Evolutionary conservation across 179 eudicot species (phyloP).

Genomic region (Silene noctiflora): DNA sequence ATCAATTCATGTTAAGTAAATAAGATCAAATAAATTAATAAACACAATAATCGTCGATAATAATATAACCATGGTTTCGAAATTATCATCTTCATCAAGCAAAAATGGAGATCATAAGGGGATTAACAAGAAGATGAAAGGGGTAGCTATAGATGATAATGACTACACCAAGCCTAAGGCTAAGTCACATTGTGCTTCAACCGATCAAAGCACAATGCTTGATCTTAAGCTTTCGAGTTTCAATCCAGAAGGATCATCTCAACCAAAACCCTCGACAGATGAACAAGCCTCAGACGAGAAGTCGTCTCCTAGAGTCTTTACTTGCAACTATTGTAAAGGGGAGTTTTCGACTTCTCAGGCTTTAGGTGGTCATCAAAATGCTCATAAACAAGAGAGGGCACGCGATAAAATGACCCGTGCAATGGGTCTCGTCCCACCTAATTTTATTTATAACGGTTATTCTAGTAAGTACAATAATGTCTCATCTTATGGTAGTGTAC

Average conservation of each 20-base stretch:
- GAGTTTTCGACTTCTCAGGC: slow-evolving; percentile 42
- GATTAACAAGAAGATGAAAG: slow-evolving; percentile 17
- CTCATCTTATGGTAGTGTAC: slow-evolving; percentile 11
- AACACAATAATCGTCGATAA: background rate
- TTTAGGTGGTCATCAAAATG: slow-evolving; percentile 42
- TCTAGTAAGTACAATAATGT: slow-evolving; percentile 19
- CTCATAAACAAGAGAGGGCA: slow-evolving; percentile 42
- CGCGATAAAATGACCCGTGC: slow-evolving; percentile 32
- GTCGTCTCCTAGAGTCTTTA: slow-evolving; percentile 26
- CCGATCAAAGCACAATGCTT: slow-evolving; percentile 8
- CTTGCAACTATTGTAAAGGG: slow-evolving; percentile 37
- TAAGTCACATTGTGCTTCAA: slow-evolving; percentile 1
- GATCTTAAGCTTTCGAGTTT: slow-evolving; percentile 32
- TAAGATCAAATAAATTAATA: slow-evolving; percentile 6
- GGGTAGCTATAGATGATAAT: background rate
- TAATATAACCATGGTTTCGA: slow-evolving; percentile 18
- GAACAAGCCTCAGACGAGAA: slow-evolving; percentile 4
- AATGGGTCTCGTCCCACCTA: slow-evolving; percentile 17
- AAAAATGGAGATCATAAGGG: slow-evolving; percentile 6
- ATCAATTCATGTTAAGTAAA: slow-evolving; percentile 2
- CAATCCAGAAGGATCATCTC: background rate
- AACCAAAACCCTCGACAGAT: background rate
- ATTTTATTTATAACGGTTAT: slow-evolving; percentile 23
- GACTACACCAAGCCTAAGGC: background rate
- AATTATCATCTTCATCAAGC: slow-evolving; percentile 12